Percentiles rank a stretch among this genome's conserved stretches.
Conservation (phyloP, 2,329 filamentous ascomycete genomes). For the Penicillium sp. region DNA sequence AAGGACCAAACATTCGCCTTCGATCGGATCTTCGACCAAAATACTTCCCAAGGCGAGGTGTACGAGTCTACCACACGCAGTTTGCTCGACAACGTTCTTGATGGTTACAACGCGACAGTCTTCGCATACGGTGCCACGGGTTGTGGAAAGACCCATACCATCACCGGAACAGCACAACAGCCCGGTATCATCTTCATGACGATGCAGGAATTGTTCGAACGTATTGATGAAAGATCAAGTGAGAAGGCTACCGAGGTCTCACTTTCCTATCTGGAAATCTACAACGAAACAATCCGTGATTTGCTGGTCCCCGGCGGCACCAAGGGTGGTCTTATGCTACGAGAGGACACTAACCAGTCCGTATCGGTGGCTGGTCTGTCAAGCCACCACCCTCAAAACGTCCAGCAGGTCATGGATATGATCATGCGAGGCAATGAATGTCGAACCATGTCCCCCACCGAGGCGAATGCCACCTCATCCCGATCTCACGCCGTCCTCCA, state of each 20-base stretch:
- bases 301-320: conserved; percentile 80
- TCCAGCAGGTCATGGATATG: conserved; percentile 98
- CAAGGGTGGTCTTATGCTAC: conserved; percentile 82
- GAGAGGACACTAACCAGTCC: conserved; percentile 89
- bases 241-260: conserved; percentile 89
- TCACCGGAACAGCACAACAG: conserved; percentile 84
- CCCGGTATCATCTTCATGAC: conserved; percentile 98
- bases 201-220: conserved; percentile 98
- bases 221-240: conserved; percentile 78
- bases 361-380: conserved; percentile 89
- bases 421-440: conserved; percentile 93
- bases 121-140: conserved; percentile 98
- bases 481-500: conserved; percentile 95
- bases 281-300: conserved; percentile 98
- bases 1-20: conserved; percentile 98
- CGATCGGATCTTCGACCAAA: conserved; percentile 95
- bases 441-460: conserved; percentile 92
- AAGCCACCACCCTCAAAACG: conserved; percentile 84
- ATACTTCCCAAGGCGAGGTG: conserved; percentile 84
- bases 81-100: conserved; percentile 90
- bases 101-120: conserved; percentile 97
- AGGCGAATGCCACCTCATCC: conserved; percentile 95
- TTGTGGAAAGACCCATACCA: conserved; percentile 98
- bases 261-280: conserved; percentile 94
- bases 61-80: conserved; percentile 89